phyloP scores from a whole-genome alignment of 306 rosid genomes.

The Crataegus laevigata region DNA sequence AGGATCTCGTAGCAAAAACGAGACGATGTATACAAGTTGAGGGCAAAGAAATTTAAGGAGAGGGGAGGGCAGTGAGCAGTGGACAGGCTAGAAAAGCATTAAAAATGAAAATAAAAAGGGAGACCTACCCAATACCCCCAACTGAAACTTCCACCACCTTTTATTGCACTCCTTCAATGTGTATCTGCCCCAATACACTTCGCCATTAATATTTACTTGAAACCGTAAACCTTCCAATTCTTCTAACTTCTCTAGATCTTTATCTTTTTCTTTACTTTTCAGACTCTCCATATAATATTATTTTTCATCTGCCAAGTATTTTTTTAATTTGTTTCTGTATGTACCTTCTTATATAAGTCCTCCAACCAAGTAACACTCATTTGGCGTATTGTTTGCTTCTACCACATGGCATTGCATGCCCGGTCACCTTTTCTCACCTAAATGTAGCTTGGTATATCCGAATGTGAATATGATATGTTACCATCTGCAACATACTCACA shows the following conservation, averaged over 20 bases:
- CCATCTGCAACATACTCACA: not conserved
- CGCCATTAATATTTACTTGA: constrained; percentile 44
- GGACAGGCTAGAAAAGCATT: constrained; percentile 37
- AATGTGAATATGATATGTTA: constrained; percentile 20
- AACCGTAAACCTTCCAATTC: constrained; percentile 15
- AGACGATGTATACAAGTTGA: not conserved
- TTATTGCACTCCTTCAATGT: constrained; percentile 70
- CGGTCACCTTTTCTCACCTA: constrained; percentile 11
- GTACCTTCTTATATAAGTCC: not conserved
- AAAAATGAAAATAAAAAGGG: constrained; percentile 44
- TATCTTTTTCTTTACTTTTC: constrained; percentile 7
- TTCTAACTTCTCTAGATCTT: not conserved
- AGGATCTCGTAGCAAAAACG: too few species aligned
- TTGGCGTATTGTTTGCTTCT: constrained; percentile 3
- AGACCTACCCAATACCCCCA: constrained; percentile 61
- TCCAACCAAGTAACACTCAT: constrained; percentile 11
- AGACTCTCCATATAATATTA: constrained; percentile 17
- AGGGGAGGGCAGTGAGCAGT: constrained; percentile 10
- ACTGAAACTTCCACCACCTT: constrained; percentile 46
- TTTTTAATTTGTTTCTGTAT: not conserved
- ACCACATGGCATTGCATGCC: constrained; percentile 40
- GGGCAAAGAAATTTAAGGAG: constrained; percentile 22
- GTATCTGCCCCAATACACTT: constrained; percentile 58
- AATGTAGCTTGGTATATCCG: not conserved
- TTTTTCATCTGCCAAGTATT: not conserved